A percentile compares a stretch with the other conserved stretches of the same genome.
Evolutionary conservation across 306 rosid genomes (phyloP).

Genomic region (Astragalus membranaceus): DNA sequence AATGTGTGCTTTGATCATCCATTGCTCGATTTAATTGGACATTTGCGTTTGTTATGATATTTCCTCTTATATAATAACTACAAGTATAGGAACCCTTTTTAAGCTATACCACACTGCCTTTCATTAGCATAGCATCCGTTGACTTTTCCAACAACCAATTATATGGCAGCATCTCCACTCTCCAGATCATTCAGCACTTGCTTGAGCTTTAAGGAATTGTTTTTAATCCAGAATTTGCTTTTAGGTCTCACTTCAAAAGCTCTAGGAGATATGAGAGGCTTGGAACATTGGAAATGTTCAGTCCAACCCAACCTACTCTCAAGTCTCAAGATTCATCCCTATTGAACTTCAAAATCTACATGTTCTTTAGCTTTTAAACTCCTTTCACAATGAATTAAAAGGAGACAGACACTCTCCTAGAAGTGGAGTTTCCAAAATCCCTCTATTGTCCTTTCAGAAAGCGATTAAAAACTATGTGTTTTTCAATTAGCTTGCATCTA

Average conservation of each 20-base stretch:
- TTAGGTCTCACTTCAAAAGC: conserved; percentile 54
- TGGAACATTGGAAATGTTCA: conserved; percentile 57
- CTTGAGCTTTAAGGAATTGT: conserved; percentile 45
- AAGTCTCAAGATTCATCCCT: conserved; percentile 54
- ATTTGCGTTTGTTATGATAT: too few species aligned
- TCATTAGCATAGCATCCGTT: too few species aligned
- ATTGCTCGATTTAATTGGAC: too few species aligned
- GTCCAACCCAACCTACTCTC: conserved; percentile 66
- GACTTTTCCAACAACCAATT: too few species aligned
- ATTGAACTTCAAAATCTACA: conserved; percentile 33
- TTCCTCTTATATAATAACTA: too few species aligned
- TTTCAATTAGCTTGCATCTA: conserved; percentile 28
- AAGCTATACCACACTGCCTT: too few species aligned
- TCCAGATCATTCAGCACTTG: conserved; percentile 49
- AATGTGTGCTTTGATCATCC: too few species aligned
- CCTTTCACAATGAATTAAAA: conserved; percentile 56
- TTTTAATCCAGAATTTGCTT: conserved; percentile 40
- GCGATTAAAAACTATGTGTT: conserved; percentile 53
- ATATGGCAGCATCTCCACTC: too few species aligned
- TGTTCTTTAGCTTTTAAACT: conserved; percentile 40
- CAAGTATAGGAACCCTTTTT: too few species aligned
- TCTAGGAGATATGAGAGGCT: conserved; percentile 46
- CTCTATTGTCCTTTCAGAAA: conserved; percentile 46
- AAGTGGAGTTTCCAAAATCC: conserved; percentile 38
- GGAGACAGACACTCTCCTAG: conserved; percentile 53